Percentiles rank a stretch among this genome's conserved stretches.
These are phyloP conservation scores for Trametes villosa DNA, from an alignment of 768 basidiomycete species.

Conservation along the genomic window DNA sequence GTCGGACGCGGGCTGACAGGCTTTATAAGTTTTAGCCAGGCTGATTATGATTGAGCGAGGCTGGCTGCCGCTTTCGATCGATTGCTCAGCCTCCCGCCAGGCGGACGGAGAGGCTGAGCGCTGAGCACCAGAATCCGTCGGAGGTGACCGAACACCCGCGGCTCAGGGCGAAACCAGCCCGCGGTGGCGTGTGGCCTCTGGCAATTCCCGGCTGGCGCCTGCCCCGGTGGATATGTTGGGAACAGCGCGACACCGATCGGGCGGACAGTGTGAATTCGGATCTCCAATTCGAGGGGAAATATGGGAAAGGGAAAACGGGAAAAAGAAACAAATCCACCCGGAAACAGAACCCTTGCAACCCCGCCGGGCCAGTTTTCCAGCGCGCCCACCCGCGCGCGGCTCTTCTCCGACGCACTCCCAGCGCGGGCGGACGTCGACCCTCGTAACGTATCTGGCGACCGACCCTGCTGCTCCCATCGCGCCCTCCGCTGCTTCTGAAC, in stretches of 20 bases:
- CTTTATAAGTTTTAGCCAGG: slow-evolving; percentile 38
- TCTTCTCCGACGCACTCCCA: too few relatives aligned
- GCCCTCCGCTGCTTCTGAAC: too few relatives aligned
- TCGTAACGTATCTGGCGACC: too few relatives aligned
- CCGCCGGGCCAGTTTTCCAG: too few relatives aligned
- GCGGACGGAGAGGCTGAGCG: slow-evolving; percentile 6
- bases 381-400: too few relatives aligned
- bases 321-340: too few relatives aligned
- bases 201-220: slow-evolving; percentile 14
- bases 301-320: too few relatives aligned
- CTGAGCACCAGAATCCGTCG: not conserved
- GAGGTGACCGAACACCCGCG: slow-evolving; percentile 5
- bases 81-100: slow-evolving; percentile 26
- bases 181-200: not conserved
- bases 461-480: too few relatives aligned
- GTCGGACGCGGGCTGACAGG: slow-evolving; percentile 8
- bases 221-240: slow-evolving; percentile 13
- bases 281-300: too few relatives aligned
- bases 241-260: slow-evolving; percentile 10
- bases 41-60: slow-evolving; percentile 27
- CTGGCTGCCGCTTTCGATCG: slow-evolving; percentile 32
- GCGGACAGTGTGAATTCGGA: not conserved
- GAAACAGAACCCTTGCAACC: too few relatives aligned
- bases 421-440: too few relatives aligned
- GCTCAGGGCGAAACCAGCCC: not conserved